Evolutionary conservation across 2,329 filamentous ascomycete species (phyloP), one percentile per base, ranked within the genome.

Genomic region (Neonectria punicea): DNA sequence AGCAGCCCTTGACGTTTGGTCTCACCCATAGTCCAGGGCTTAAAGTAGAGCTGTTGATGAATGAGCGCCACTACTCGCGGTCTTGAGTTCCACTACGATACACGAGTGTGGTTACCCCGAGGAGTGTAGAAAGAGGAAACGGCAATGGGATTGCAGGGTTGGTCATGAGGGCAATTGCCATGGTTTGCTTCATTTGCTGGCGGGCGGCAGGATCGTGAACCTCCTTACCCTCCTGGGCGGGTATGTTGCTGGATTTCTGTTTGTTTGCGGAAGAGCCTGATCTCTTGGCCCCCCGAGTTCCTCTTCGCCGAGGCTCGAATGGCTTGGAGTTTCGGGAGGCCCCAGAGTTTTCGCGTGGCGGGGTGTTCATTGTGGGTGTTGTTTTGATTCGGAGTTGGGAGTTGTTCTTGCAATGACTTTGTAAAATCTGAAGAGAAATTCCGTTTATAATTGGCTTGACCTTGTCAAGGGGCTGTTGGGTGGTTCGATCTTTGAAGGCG

Each of bases 151-250:
- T 58, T n/a, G 47, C 67, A 0, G 66, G 66, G 7, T 64, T 70
- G 28, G 58, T 63, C 51, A 68, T 70, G 51, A 69, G 66, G 22
- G 58, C 58, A 16, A 58, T 60, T 9, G 67, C 58, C 22, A 70
- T 64, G 5, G 63, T 67, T 25, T 68, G 67, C 46, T 70, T 70
- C 60, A 70, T 67, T 36, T 70, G 67, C 13, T 67, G 63, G 13
- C 66, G 55, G 5, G 66, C 63, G n/a, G 63, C 66, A 6, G 66
- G 66, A 32, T 68, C 66, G 8, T 67, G 44, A 22, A 68, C 41
- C 1, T 62, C 46, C 20, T 67, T 50, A 10, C 51, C 43, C 14
- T 60, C 41, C 11, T 60, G 49, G n/a, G 39, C 1, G 51, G n/a
- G 9, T 54, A 18, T 39, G 13, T 25, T 41, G 28, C 32, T 25